Evolutionary conservation across 768 basidiomycete genomes (phyloP), one percentile per base, ranked within the genome.

Genomic region (Lentinula lateritia): DNA sequence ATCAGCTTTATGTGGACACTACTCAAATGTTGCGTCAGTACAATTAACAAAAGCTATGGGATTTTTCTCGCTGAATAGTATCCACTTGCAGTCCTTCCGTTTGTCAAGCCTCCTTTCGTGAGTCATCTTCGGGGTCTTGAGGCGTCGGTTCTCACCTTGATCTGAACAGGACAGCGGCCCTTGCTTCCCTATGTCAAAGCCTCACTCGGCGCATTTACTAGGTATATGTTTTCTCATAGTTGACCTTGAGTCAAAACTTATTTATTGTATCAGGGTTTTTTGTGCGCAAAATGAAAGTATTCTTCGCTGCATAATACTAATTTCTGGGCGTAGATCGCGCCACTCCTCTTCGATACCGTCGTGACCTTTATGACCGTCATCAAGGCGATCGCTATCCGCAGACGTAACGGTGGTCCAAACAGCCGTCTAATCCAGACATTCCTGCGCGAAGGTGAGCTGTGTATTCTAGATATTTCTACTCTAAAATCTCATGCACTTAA

Each of bases 371-470:
- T 92, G 85, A 92, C 90, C 6, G 80, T 92, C 60, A 82, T 83
- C 79, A 90, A 91, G 68, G 90, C 90, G 43, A 83, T 92, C 71
- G 78, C 80, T 61, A 92, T 92, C 66, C 86, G 89, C 60, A 81
- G 87, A 66, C 83, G 83, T 63, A 90, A 84, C 64, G 89, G 89
- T 35, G 86, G 88, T 18, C 84, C 89, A 41, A 91, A 83, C 67
- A 92, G 89, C 70, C 81, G 85, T 50, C 81, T 92, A 48, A 91
- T 92, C 59, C 90, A 92, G 69, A 92, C 90, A 36, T 92, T 92
- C 73, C 78, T 92, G 65, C 87, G 89, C 56, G 90, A 92, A 79
- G 90, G 88, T 86, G 28, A 28, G 28, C 28, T 28, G 67, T 39
- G 71, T 20, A 20, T 12, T 38, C 36, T 23, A 23, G 23, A 39